These are phyloP conservation scores for Artemisia tridentata DNA, from an alignment of 129 eudicot species.

Conservation along the genomic window DNA sequence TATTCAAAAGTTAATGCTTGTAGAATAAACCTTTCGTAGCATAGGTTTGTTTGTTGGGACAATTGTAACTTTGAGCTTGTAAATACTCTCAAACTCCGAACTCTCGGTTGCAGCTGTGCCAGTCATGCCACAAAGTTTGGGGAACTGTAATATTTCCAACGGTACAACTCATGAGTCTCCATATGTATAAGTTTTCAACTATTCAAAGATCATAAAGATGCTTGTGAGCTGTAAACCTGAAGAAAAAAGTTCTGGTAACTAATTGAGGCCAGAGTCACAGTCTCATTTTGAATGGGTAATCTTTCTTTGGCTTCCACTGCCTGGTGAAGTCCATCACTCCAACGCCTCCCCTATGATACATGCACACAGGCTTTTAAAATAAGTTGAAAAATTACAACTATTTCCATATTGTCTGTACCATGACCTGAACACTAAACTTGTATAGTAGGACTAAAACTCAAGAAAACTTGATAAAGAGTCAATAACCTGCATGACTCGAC, in stretches of 20 bases:
- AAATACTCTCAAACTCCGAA: slow-evolving; percentile 95
- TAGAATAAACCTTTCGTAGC: slow-evolving; percentile 75
- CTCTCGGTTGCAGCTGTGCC: slow-evolving; percentile 98
- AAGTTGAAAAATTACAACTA: neutral
- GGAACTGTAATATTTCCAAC: slow-evolving; percentile 55
- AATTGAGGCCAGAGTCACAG: slow-evolving; percentile 93
- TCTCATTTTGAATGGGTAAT: slow-evolving; percentile 91
- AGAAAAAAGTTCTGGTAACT: slow-evolving; percentile 99
- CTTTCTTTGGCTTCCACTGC: slow-evolving; percentile 99
- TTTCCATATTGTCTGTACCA: slow-evolving; percentile 8
- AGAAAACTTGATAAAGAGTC: neutral
- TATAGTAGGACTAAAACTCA: neutral
- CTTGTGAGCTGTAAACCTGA: slow-evolving; percentile 50
- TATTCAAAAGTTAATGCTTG: slow-evolving; percentile 6
- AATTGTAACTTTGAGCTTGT: slow-evolving; percentile 97
- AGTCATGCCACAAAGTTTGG: slow-evolving; percentile 99
- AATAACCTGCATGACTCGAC: slow-evolving; percentile 98
- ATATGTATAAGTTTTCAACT: slow-evolving; percentile 14
- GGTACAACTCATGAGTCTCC: slow-evolving; percentile 23
- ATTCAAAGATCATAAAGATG: slow-evolving; percentile 12
- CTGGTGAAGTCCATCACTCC: slow-evolving; percentile 99
- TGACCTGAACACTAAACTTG: neutral
- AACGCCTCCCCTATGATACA: slow-evolving; percentile 85
- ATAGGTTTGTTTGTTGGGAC: slow-evolving; percentile 98
- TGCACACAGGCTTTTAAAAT: neutral